phyloP scores from a whole-genome alignment of 2,329 filamentous ascomycete genomes.

The Alternaria sp. region DNA sequence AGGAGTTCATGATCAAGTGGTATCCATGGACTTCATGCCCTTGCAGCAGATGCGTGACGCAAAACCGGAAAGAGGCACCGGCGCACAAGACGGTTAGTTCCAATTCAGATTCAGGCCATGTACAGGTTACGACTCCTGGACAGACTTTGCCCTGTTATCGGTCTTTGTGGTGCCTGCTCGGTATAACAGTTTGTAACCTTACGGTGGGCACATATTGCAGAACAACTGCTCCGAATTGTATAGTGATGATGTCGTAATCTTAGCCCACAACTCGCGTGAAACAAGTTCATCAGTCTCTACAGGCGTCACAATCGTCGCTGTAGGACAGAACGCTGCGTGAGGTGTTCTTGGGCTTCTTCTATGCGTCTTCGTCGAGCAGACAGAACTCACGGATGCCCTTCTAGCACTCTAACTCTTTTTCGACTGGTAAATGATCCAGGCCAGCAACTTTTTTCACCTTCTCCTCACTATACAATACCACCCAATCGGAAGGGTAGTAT shows the following conservation, averaged over 20 bases:
- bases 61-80: neutral
- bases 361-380: no score
- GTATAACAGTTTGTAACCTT: no score
- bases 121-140: neutral
- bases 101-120: neutral
- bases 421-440: slow-evolving; percentile 38
- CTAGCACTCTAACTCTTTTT: slow-evolving; percentile 34
- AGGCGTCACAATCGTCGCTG: no score
- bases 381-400: slow-evolving; percentile 37
- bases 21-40: neutral
- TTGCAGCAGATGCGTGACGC: neutral
- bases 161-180: no score
- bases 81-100: neutral
- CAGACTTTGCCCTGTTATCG: neutral
- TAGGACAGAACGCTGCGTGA: no score
- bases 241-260: no score
- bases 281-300: no score
- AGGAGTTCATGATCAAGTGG: neutral
- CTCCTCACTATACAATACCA: slow-evolving; percentile 35
- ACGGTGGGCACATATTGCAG: no score
- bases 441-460: slow-evolving; percentile 39
- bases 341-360: no score
- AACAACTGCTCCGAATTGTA: no score
- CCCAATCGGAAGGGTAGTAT: slow-evolving; percentile 43
- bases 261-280: no score